These are phyloP conservation scores for Talaromyces marneffei DNA, from an alignment of 2,329 filamentous ascomycete species.

Conservation along the genomic window DNA sequence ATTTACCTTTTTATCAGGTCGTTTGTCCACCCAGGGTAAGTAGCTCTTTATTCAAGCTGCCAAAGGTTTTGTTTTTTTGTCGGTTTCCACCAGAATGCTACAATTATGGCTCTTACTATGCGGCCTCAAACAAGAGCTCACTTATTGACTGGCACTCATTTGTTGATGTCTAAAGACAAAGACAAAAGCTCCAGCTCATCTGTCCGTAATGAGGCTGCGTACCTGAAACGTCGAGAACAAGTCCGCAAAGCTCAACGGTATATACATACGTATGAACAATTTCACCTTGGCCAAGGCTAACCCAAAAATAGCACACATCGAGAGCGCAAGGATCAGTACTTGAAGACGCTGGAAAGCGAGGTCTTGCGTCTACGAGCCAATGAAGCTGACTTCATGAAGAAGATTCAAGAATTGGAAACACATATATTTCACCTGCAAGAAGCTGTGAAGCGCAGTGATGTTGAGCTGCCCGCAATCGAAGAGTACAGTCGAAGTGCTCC, in stretches of 20 bases:
- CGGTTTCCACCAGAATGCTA: neutral
- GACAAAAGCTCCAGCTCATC: constrained; percentile 13
- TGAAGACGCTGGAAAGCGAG: constrained; percentile 91
- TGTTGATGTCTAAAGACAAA: neutral
- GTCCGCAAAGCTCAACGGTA: constrained; percentile 33
- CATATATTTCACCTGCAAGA: constrained; percentile 22
- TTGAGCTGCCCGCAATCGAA: neutral
- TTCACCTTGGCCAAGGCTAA: constrained; percentile 15
- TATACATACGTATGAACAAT: neutral
- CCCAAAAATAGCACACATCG: constrained; percentile 71
- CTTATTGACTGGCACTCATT: neutral
- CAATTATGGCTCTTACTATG: neutral
- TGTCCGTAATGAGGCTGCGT: constrained; percentile 13
- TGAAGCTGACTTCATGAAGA: constrained; percentile 25
- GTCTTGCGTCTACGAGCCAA: constrained; percentile 70
- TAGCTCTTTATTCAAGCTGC: neutral
- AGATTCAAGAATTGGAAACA: constrained; percentile 22
- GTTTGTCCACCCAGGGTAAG: neutral
- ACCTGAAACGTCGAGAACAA: constrained; percentile 30
- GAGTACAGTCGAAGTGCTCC: neutral
- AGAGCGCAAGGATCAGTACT: constrained; percentile 92
- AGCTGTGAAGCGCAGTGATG: constrained; percentile 15
- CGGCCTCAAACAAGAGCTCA: neutral
- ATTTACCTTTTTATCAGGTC: neutral
- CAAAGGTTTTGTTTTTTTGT: too few species aligned